These are phyloP conservation scores for Lentinula boryana DNA, from an alignment of 768 basidiomycete species.

Conservation along the genomic window DNA sequence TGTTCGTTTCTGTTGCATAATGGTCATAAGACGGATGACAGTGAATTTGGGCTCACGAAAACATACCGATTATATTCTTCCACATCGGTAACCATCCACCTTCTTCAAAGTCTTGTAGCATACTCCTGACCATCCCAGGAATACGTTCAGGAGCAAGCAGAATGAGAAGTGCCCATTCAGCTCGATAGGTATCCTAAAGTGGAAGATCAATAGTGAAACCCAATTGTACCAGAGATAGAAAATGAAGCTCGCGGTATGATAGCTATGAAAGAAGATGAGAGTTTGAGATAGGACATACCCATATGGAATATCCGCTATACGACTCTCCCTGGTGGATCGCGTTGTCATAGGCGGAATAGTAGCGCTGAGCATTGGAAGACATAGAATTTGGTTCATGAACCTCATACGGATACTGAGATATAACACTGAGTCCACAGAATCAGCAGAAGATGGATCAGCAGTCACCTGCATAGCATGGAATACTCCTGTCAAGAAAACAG, in stretches of 20 bases:
- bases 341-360: conserved; percentile 78
- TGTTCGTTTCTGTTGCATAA: conserved; percentile 55
- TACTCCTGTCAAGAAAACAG: conserved; percentile 55
- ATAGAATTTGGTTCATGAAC: conserved; percentile 41
- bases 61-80: conserved; percentile 72
- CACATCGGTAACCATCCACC: conserved; percentile 88
- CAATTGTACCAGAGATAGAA: no score
- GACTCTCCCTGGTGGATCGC: conserved; percentile 57
- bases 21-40: neutral
- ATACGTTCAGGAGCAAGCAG: conserved; percentile 74
- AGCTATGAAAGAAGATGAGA: neutral
- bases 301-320: conserved; percentile 77
- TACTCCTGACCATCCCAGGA: conserved; percentile 69
- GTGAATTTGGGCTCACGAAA: neutral
- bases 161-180: conserved; percentile 75
- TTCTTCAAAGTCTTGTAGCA: conserved; percentile 75
- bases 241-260: no score
- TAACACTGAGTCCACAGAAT: neutral
- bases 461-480: conserved; percentile 56
- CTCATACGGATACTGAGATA: conserved; percentile 67
- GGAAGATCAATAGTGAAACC: neutral
- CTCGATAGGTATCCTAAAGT: conserved; percentile 68
- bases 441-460: neutral
- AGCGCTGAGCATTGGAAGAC: conserved; percentile 16
- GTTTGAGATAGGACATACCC: conserved; percentile 35